phyloP scores from a whole-genome alignment of 2,329 filamentous ascomycete genomes.

The Mycogone perniciosa region DNA sequence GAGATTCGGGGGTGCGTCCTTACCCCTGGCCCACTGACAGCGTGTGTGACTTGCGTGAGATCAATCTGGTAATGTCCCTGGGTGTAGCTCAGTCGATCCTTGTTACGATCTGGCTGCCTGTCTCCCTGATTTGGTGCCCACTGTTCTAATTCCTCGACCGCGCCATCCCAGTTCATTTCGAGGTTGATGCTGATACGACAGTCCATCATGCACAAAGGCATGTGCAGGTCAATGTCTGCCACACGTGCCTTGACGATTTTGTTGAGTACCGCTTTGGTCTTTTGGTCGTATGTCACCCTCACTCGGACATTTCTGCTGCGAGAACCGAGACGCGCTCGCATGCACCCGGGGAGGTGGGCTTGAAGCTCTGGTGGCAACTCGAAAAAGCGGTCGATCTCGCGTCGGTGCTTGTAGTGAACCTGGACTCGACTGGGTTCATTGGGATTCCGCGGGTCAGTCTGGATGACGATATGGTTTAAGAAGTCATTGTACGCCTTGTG shows the following conservation, averaged over 20 bases:
- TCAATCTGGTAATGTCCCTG: slow-evolving; percentile 88
- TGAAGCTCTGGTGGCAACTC: slow-evolving; percentile 59
- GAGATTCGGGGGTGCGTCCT: slow-evolving; percentile 16
- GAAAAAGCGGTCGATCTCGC: slow-evolving; percentile 79
- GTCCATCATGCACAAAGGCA: slow-evolving; percentile 72
- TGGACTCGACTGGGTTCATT: slow-evolving; percentile 45
- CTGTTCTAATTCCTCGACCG: slow-evolving; percentile 50
- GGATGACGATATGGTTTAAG: slow-evolving; percentile 62
- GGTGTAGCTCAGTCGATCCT: slow-evolving; percentile 86
- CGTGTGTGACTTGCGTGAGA: slow-evolving; percentile 76
- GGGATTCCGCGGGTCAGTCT: slow-evolving; percentile 51
- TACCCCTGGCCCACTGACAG: slow-evolving; percentile 31
- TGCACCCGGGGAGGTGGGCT: slow-evolving; percentile 55
- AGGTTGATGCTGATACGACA: slow-evolving; percentile 92
- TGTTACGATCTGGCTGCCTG: slow-evolving; percentile 59
- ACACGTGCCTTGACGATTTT: slow-evolving; percentile 92
- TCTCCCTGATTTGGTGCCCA: slow-evolving; percentile 30
- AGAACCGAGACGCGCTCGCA: slow-evolving; percentile 50
- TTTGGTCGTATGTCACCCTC: slow-evolving; percentile 71
- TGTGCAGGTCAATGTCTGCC: slow-evolving; percentile 79
- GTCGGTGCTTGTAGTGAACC: slow-evolving; percentile 74
- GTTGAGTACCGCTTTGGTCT: slow-evolving; percentile 61
- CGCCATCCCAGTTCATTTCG: slow-evolving; percentile 79
- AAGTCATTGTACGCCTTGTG: slow-evolving; percentile 80
- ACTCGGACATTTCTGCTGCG: slow-evolving; percentile 39